Percentiles rank a stretch among this genome's conserved stretches.
Evolutionary conservation across 73 alveolate genomes (phyloP).

Genomic region (Uronychia binucleata): DNA sequence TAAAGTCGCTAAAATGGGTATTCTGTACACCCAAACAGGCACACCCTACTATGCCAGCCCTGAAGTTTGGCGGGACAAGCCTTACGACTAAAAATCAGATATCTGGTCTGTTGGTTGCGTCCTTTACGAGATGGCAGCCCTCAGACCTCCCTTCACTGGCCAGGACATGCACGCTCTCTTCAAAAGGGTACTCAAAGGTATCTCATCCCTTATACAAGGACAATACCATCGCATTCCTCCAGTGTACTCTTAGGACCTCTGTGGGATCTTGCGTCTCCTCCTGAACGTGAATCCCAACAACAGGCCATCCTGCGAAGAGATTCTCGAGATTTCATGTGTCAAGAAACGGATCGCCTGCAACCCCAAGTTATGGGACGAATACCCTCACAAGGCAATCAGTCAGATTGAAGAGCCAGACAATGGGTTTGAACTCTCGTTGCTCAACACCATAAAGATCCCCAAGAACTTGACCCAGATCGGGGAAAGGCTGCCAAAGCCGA

Average conservation of each 20-base stretch:
- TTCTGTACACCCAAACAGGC: conserved; percentile 48
- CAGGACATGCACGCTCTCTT: conserved; percentile 24
- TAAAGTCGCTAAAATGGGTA: conserved; percentile 30
- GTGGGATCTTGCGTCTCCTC: neutral
- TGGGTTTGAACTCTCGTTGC: neutral
- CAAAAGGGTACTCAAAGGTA: conserved; percentile 1
- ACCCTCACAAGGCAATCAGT: neutral
- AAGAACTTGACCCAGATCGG: neutral
- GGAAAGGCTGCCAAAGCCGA: neutral
- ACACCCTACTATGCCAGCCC: conserved; percentile 88
- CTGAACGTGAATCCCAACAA: neutral
- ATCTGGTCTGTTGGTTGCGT: conserved; percentile 57
- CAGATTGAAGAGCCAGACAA: neutral
- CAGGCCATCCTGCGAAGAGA: neutral
- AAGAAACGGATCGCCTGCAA: neutral
- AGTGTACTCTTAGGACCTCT: neutral
- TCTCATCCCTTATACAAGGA: neutral
- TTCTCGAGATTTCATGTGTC: neutral
- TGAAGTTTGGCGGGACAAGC: conserved; percentile 75
- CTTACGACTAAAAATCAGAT: conserved; percentile 74
- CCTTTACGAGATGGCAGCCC: conserved; percentile 34
- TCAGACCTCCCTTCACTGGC: conserved; percentile 49
- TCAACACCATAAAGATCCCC: neutral
- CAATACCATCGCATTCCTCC: neutral
- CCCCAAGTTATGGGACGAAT: neutral